Evolutionary conservation across 768 basidiomycete genomes (phyloP), one percentile per base, ranked within the genome.

Genomic region (Phanerodontia chrysosporium): DNA sequence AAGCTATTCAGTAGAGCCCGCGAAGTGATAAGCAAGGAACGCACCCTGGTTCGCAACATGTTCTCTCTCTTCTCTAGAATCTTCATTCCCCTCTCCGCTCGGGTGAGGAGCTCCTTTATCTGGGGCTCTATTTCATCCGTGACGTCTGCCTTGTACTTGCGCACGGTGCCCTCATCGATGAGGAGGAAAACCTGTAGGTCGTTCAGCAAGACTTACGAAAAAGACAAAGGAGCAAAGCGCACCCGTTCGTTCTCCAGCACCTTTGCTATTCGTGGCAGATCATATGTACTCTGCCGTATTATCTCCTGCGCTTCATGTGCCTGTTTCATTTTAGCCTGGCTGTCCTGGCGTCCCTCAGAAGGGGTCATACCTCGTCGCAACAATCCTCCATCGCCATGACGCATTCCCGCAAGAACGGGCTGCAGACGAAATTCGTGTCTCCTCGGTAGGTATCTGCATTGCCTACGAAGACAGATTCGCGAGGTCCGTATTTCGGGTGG

Each of bases 151-250:
- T 92, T 90, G 74, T 92, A 91, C 70, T 75, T 79, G 55, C 80
- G 79, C n/a, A 92, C 80, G 0, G 85, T 88, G 13, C 76, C 78
- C 69, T 92, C 90, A 55, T 88, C 83, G 1, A 90, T 78, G 10
- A 93, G 80, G 18, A 89, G 73, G 67, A 89, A 92, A 0, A 90
- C 83, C 90, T 93, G n/a, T n/a, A n/a, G n/a, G n/a, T n/a, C n/a
- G n/a, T n/a, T n/a, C n/a, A n/a, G n/a, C n/a, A n/a, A n/a, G n/a
- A n/a, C n/a, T n/a, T n/a, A n/a, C n/a, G n/a, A n/a, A n/a, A n/a
- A n/a, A n/a, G n/a, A n/a, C n/a, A n/a, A n/a, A n/a, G n/a, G n/a
- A n/a, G n/a, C n/a, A n/a, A n/a, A 10, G 62, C 75, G 58, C 65
- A 87, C 91, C 67, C 83, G 77, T 62, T 92, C 85, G 61, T 75